Evolutionary conservation across 2,329 filamentous ascomycete species (phyloP).

Genomic region (Diatrype stigma): DNA sequence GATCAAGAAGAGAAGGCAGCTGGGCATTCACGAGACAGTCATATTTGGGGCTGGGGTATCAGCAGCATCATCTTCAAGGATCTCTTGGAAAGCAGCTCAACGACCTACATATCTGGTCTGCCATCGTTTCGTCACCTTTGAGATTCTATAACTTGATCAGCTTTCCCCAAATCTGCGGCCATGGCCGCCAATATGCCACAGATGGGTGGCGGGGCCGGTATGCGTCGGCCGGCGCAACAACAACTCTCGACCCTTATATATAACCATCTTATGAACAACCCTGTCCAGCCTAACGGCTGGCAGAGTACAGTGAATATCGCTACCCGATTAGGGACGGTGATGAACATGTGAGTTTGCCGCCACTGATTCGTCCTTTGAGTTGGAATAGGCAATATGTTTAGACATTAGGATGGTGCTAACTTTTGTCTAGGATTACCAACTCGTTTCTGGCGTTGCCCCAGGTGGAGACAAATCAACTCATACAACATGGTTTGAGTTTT

Average conservation of each 20-base stretch:
- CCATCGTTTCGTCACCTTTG: neutral
- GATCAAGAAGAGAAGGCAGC: neutral
- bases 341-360: conserved; percentile 30
- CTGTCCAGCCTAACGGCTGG: conserved; percentile 25
- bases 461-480: conserved; percentile 37
- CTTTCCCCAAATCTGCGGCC: conserved; percentile 33
- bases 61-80: neutral
- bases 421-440: conserved; percentile 43
- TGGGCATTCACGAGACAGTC: neutral
- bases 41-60: neutral
- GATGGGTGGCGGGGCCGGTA: conserved; percentile 46
- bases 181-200: conserved; percentile 60
- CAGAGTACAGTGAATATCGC: conserved; percentile 26
- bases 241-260: conserved; percentile 39
- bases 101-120: neutral
- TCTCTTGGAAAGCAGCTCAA: neutral
- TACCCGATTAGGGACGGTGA: conserved; percentile 29
- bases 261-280: conserved; percentile 23
- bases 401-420: conserved; percentile 5
- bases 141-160: conserved; percentile 11
- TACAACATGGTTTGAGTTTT: conserved; percentile 39
- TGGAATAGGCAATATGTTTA: neutral
- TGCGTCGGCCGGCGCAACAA: conserved; percentile 37
- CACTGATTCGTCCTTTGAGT: neutral
- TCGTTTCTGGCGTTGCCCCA: conserved; percentile 41